A percentile compares a stretch with the other conserved stretches of the same genome.
phyloP scores from a whole-genome alignment of 129 eudicot species.

The Erigeron canadensis region DNA sequence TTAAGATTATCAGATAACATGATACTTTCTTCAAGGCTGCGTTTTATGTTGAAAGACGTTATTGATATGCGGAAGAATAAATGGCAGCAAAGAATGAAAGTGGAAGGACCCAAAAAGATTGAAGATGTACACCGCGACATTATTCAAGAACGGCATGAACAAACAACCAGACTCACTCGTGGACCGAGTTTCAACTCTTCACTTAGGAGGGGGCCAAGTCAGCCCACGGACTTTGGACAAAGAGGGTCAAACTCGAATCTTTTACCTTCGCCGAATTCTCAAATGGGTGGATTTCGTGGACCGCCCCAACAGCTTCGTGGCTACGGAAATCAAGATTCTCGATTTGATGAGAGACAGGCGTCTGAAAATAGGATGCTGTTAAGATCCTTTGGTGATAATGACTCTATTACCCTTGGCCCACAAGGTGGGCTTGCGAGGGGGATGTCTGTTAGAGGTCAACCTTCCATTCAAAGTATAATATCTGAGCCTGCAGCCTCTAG shows the following conservation, averaged over 20 bases:
- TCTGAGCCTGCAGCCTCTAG: constrained; percentile 46
- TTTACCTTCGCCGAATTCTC: constrained; percentile 50
- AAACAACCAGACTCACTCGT: constrained; percentile 64
- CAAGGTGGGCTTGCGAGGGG: constrained; percentile 97
- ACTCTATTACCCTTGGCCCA: constrained; percentile 85
- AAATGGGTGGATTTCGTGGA: constrained; percentile 59
- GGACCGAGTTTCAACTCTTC: constrained; percentile 58
- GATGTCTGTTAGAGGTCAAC: constrained; percentile 85
- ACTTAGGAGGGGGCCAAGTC: constrained; percentile 53
- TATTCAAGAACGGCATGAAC: constrained; percentile 64
- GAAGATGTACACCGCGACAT: constrained; percentile 75
- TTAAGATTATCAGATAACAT: constrained; percentile 52
- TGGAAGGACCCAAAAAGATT: constrained; percentile 98
- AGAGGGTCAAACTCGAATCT: constrained; percentile 43
- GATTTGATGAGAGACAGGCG: constrained; percentile 36
- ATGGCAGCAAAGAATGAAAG: constrained; percentile 95
- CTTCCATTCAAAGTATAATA: constrained; percentile 32
- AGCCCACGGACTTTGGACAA: constrained; percentile 51
- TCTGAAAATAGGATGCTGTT: constrained; percentile 58
- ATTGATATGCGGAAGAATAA: constrained; percentile 85
- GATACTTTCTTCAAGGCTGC: constrained; percentile 34
- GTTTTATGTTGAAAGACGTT: constrained; percentile 60
- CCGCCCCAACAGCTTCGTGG: constrained; percentile 65
- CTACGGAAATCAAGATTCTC: constrained; percentile 60
- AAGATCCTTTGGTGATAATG: constrained; percentile 55